phyloP scores from a whole-genome alignment of 2,329 filamentous ascomycete genomes.

The Neofusicoccum sp. region DNA sequence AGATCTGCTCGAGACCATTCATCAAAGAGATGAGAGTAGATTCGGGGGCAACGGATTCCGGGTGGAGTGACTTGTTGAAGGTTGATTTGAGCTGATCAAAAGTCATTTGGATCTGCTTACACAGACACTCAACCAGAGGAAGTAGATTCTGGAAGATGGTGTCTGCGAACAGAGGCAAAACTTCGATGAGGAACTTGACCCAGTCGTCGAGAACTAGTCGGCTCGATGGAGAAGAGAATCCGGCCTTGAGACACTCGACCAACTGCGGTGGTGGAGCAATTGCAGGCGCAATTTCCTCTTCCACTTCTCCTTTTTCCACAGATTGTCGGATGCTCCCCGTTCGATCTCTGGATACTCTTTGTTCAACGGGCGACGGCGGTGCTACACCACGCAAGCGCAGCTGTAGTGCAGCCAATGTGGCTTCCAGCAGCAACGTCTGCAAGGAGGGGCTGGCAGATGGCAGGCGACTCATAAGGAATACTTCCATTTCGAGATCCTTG shows the following conservation, averaged over 20 bases:
- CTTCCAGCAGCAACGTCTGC: conserved; percentile 76
- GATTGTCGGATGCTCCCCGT: conserved; percentile 38
- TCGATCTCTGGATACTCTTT: conserved; percentile 13
- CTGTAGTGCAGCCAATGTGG: conserved; percentile 74
- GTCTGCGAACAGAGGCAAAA: conserved; percentile 79
- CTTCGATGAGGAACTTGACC: conserved; percentile 82
- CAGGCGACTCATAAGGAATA: conserved; percentile 69
- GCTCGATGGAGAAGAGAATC: conserved; percentile 74
- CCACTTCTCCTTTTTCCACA: conserved; percentile 33
- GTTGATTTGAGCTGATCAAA: conserved; percentile 71
- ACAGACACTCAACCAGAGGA: conserved; percentile 87
- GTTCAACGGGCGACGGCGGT: neutral
- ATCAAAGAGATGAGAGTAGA: conserved; percentile 80
- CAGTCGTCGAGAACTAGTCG: conserved; percentile 85
- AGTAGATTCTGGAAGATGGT: conserved; percentile 89
- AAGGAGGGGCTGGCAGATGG: conserved; percentile 62
- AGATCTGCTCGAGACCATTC: conserved; percentile 88
- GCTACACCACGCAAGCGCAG: conserved; percentile 44
- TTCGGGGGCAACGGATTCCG: conserved; percentile 56
- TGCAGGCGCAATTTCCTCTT: conserved; percentile 37
- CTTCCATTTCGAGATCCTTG: conserved; percentile 68
- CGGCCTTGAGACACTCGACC: conserved; percentile 82
- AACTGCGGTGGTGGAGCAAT: conserved; percentile 66
- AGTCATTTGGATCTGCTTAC: conserved; percentile 71
- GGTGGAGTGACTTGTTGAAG: conserved; percentile 51